Evolutionary conservation across 495 filamentous ascomycete genomes (phyloP).

Genomic region (Durotheca rogersii): DNA sequence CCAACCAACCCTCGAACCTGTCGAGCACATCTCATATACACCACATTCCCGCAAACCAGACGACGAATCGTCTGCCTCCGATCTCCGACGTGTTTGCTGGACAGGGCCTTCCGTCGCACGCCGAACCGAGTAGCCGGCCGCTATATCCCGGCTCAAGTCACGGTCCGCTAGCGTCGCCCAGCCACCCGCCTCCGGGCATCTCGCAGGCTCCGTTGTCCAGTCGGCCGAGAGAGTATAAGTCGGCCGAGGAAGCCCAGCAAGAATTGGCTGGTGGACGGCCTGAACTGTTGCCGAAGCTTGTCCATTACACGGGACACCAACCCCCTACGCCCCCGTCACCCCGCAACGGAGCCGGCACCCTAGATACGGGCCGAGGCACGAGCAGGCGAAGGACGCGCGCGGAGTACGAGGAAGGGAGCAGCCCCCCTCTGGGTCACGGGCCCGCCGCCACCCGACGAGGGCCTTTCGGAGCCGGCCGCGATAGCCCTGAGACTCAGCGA

Average conservation of each 20-base stretch:
- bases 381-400: slow-evolving; percentile 73
- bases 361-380: slow-evolving; percentile 49
- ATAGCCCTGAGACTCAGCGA: slow-evolving; percentile 78
- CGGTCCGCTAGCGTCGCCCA: slow-evolving; percentile 77
- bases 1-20: slow-evolving; percentile 82
- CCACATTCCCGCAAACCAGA: slow-evolving; percentile 84
- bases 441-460: slow-evolving; percentile 58
- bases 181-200: slow-evolving; percentile 49
- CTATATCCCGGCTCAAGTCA: slow-evolving; percentile 62
- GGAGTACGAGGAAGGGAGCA: slow-evolving; percentile 88
- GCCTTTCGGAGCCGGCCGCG: slow-evolving; percentile 73
- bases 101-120: slow-evolving; percentile 70
- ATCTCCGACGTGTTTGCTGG: slow-evolving; percentile 88
- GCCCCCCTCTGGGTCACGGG: slow-evolving; percentile 69
- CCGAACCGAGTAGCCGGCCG: slow-evolving; percentile 36
- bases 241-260: slow-evolving; percentile 90
- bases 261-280: slow-evolving; percentile 87
- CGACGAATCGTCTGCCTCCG: slow-evolving; percentile 88
- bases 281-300: slow-evolving; percentile 85
- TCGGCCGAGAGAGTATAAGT: slow-evolving; percentile 84
- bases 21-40: slow-evolving; percentile 89
- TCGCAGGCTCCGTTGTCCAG: slow-evolving; percentile 46
- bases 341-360: slow-evolving; percentile 40
- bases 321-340: slow-evolving; percentile 94
- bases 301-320: slow-evolving; percentile 88